These are phyloP conservation scores for Cordyceps fumosorosea DNA, from an alignment of 2,329 filamentous ascomycete genomes.

Conservation along the genomic window DNA sequence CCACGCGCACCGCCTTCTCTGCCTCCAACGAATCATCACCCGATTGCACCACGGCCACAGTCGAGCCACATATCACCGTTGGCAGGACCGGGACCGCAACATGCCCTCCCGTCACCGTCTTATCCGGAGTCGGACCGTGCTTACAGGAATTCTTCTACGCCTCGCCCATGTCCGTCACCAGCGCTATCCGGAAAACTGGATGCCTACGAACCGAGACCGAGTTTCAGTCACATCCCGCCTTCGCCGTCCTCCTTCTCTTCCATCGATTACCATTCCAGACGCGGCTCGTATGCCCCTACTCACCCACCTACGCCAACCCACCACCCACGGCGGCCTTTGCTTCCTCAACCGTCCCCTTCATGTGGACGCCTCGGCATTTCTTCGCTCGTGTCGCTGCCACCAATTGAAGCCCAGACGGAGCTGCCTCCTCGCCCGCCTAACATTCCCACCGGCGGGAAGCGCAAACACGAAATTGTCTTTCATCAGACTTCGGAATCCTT, in stretches of 20 bases:
- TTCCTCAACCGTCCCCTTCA: constrained; percentile 24
- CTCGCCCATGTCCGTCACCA: constrained; percentile 27
- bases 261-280: constrained; percentile 22
- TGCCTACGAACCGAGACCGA: constrained; percentile 30
- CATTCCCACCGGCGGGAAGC: constrained; percentile 27
- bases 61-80: constrained; percentile 22
- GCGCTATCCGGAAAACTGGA: constrained; percentile 26
- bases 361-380: constrained; percentile 31
- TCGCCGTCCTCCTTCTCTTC: constrained; percentile 30
- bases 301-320: constrained; percentile 23
- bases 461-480: constrained; percentile 32
- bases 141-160: constrained; percentile 24
- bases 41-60: constrained; percentile 22
- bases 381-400: constrained; percentile 28
- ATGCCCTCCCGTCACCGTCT: constrained; percentile 33
- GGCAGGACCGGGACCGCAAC: constrained; percentile 14
- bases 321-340: constrained; percentile 18
- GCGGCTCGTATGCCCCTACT: constrained; percentile 23
- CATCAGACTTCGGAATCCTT: constrained; percentile 25
- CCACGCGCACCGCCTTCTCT: constrained; percentile 18
- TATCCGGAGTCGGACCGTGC: constrained; percentile 35
- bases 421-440: constrained; percentile 21
- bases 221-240: constrained; percentile 28
- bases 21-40: constrained; percentile 25
- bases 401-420: constrained; percentile 30